Conservation (phyloP, 345 rosid species). For the Cardamine resedifolia region DNA sequence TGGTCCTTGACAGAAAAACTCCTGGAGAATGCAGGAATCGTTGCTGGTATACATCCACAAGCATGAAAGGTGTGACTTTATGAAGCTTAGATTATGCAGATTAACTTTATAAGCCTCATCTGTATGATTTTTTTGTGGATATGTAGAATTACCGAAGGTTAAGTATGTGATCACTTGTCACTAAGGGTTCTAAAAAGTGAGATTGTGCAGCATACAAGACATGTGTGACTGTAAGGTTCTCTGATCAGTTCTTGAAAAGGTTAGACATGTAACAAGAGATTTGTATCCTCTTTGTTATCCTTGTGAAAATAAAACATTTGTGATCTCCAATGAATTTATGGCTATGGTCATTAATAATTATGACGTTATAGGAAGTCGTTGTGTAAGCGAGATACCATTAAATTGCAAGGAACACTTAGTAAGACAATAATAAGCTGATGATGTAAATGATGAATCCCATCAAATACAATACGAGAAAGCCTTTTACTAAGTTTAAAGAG, state of each 20-base stretch:
- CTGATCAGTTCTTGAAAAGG: slow-evolving; percentile 11
- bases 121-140: slow-evolving; percentile 25
- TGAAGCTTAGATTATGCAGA: slow-evolving; percentile 28
- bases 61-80: slow-evolving; percentile 17
- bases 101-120: slow-evolving; percentile 19
- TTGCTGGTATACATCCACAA: slow-evolving; percentile 28
- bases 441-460: not conserved
- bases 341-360: not conserved
- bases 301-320: not conserved
- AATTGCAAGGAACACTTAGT: not conserved
- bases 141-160: slow-evolving; percentile 16
- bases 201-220: not conserved
- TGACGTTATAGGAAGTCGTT: not conserved
- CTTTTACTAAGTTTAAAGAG: not conserved
- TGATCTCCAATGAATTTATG: not conserved
- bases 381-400: not conserved
- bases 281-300: not conserved
- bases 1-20: slow-evolving; percentile 66
- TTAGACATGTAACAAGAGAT: not conserved
- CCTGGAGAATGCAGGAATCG: slow-evolving; percentile 63
- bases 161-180: slow-evolving; percentile 1
- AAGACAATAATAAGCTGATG: not conserved
- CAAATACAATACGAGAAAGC: not conserved
- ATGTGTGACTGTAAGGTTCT: not conserved
- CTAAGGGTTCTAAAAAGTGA: not conserved